Evolutionary conservation across 2,329 filamentous ascomycete species (phyloP), one percentile per base, ranked within the genome.

Genomic region (Diaporthe sp.): DNA sequence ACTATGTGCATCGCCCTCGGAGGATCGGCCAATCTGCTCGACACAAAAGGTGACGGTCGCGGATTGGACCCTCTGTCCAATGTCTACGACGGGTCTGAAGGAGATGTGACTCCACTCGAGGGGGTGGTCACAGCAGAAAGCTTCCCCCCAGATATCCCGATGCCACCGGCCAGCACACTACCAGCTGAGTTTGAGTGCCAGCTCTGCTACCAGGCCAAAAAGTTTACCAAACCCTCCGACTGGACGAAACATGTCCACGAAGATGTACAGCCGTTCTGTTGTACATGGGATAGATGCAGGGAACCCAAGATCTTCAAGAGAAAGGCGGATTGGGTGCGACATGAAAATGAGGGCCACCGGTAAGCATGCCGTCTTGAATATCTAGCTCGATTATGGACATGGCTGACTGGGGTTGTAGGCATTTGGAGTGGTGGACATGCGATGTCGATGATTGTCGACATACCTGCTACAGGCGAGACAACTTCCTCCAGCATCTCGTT

Each of bases 231-330:
- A 83, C 96, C 95, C 22, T 98, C 95, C 0, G 96, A 98, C 83
- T 98, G 96, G 96, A 98, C 95, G 1, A 98, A 98, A 82, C 96
- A 98, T 81, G 94, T 98, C 0, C 95, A 98, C 79, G 96, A 98
- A 84, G 96, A 98, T 82, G 92, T 98, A 1, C 94, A 97, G 81
- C 96, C 96, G 0, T 98, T 98, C 79, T 97, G 95, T 4, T 98
- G 96, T 84, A 98, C 95, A 0, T 98, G 96, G 86, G 92, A 94
- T 2, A 89, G 91, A 69, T 98, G 96, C 81, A 90, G 90, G 12
- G 95, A 98, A 65, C 92, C 94, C 25, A 98, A 97, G 84, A 95
- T 95, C 49, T 98, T 98, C 87, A 98, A 98, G 85, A 91, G 95
- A 65, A 98, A 98, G 84, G 96, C 96, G 19, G 96, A 98, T 82